These are phyloP conservation scores for Podaxis carcinomalis DNA, from an alignment of 768 basidiomycete species.

Conservation along the genomic window DNA sequence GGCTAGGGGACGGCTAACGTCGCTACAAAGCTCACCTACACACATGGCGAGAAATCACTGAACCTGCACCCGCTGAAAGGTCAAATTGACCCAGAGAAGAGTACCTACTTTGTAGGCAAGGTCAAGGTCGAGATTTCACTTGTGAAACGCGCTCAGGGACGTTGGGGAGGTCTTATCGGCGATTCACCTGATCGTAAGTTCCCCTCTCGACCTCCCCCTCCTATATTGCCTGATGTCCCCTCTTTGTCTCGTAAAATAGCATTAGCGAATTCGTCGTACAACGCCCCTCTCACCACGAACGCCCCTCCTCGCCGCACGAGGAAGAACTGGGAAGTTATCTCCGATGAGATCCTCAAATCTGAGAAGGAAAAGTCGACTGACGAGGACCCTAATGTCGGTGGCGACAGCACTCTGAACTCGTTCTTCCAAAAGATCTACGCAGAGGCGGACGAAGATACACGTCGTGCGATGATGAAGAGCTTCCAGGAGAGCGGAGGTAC, in stretches of 20 bases:
- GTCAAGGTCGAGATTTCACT: slow-evolving; percentile 88
- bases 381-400: slow-evolving; percentile 87
- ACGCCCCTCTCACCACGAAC: slow-evolving; percentile 18
- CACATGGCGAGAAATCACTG: slow-evolving; percentile 66
- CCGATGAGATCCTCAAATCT: slow-evolving; percentile 54
- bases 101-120: slow-evolving; percentile 67
- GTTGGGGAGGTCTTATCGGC: slow-evolving; percentile 76
- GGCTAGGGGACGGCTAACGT: slow-evolving; percentile 5
- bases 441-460: slow-evolving; percentile 89
- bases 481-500: slow-evolving; percentile 95
- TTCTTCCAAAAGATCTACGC: slow-evolving; percentile 92
- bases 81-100: slow-evolving; percentile 63
- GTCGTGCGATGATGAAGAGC: slow-evolving; percentile 97
- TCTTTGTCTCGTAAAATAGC: slow-evolving; percentile 21
- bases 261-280: slow-evolving; percentile 24
- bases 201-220: neutral
- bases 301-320: slow-evolving; percentile 34
- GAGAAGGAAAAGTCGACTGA: slow-evolving; percentile 69
- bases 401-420: slow-evolving; percentile 78
- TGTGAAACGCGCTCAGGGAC: slow-evolving; percentile 55
- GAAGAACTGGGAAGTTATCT: slow-evolving; percentile 92
- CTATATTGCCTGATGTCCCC: neutral
- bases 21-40: slow-evolving; percentile 47
- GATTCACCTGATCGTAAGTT: slow-evolving; percentile 72
- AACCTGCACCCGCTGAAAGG: slow-evolving; percentile 78